A percentile compares a stretch with the other conserved stretches of the same genome.
Evolutionary conservation across 2,329 filamentous ascomycete species (phyloP).

Genomic region (Thelonectria blattea): DNA sequence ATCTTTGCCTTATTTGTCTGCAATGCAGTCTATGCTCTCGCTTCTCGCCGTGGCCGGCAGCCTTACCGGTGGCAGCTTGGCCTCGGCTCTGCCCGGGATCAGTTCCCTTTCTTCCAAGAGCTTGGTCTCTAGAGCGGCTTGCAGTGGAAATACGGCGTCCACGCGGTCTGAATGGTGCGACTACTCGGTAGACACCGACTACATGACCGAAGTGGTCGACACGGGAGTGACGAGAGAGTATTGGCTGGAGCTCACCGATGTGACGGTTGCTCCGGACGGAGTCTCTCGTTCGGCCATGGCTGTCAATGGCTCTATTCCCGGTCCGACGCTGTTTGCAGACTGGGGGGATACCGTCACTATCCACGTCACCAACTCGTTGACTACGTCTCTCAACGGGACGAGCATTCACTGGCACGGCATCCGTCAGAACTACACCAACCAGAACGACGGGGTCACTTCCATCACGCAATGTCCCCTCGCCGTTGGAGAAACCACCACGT

Average conservation of each 20-base stretch:
- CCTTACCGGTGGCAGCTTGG: constrained; percentile 1
- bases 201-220: constrained; percentile 47
- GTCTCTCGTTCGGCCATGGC: constrained; percentile 49
- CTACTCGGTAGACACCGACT: constrained; percentile 56
- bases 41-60: constrained; percentile 1
- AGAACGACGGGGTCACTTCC: constrained; percentile 8
- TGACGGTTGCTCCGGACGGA: constrained; percentile 54
- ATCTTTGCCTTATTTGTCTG: not conserved
- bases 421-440: constrained; percentile 5
- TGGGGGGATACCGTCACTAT: constrained; percentile 58
- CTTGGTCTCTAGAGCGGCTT: not conserved
- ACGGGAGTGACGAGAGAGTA: constrained; percentile 60
- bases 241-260: constrained; percentile 51
- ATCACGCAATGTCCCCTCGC: constrained; percentile 16
- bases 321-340: constrained; percentile 59
- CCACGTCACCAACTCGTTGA: constrained; percentile 58
- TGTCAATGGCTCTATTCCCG: constrained; percentile 64
- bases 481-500: constrained; percentile 46
- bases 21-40: not conserved
- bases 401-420: constrained; percentile 17
- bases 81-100: not conserved
- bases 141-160: constrained; percentile 41
- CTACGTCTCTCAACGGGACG: constrained; percentile 48
- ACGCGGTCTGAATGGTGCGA: constrained; percentile 52
- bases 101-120: not conserved